Base-by-base conservation (phyloP, 306 rosid genomes). In the Clitoria ternatea region DNA sequence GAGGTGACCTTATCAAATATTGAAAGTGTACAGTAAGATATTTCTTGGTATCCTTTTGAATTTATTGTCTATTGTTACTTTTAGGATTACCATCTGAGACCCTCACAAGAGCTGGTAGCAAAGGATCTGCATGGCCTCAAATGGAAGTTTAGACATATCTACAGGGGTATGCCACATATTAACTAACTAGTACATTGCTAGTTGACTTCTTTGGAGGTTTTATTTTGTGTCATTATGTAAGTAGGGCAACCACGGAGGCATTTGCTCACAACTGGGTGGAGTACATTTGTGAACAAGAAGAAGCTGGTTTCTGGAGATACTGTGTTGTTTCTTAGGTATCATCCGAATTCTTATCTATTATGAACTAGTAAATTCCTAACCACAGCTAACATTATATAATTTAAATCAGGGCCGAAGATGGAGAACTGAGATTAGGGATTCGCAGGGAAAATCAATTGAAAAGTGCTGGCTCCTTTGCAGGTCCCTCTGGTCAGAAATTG, bases 251-350 rank as follows among this genome's bases (percentile, higher is more conserved):
- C 99, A 0, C 91, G 97, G 33, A 91, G 99, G 81, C 99, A 95
- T 87, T 91, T 95, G 89, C 96, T 95, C 27, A 95, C 99, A 37
- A 91, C 99, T 20, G 99, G 99, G 22, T 95, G 99, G 99, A 95
- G 99, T 81, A 97, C 96, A 2, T 95, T 91, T 68, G 99, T 95
- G 35, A 95, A 95, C 89, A 95, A 95, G 91, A 95, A 91, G 84
- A 89, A 90, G 90, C 96, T 95, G 4, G 91, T 87, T 53, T 95
- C 99, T 33, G 99, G 99, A 12, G 99, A 95, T 82, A 97, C 99
- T 29, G 99, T 95, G 56, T 87, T 95, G 54, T 95, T 95, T 66
- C 96, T 95, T 14, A 87, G 99, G 99, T 94, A 87, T 12, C 59
- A 32, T 49, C 40, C 30, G 6, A 26, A n/a, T 35, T 60, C 12